Conservation (phyloP, 2,329 filamentous ascomycete genomes). For the Epichloe festucae region DNA sequence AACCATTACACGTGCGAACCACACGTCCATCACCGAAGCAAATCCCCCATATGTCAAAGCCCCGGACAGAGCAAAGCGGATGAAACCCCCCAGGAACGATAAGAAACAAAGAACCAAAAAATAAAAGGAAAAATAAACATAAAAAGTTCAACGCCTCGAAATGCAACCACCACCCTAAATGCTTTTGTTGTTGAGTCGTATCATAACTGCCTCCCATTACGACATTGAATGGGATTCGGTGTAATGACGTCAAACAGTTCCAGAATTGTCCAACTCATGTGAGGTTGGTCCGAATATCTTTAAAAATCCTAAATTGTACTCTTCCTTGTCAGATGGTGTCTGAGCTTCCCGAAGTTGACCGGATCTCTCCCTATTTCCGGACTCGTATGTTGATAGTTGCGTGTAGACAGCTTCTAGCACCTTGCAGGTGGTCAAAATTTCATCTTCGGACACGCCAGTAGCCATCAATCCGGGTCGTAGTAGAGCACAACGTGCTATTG, state of each 20-base stretch:
- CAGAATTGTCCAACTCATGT: constrained; percentile 5
- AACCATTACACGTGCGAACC: constrained; percentile 1
- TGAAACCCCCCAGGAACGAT: constrained; percentile 4
- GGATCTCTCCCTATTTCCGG: background rate
- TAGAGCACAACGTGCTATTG: constrained; percentile 1
- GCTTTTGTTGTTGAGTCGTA: constrained; percentile 12
- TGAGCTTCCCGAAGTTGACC: background rate
- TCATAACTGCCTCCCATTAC: constrained; percentile 1
- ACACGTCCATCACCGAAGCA: constrained; percentile 1
- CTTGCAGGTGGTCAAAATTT: background rate
- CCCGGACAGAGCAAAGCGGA: background rate
- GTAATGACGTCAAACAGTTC: constrained; percentile 2
- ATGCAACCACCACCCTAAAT: constrained; percentile 22
- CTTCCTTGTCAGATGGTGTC: background rate
- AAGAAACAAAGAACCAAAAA: constrained; percentile 7
- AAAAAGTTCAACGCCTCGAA: constrained; percentile 23
- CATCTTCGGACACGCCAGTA: background rate
- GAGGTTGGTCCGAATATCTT: constrained; percentile 3
- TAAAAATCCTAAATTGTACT: constrained; percentile 5
- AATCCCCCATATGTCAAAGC: constrained; percentile 1
- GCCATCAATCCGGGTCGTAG: background rate
- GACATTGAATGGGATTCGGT: background rate
- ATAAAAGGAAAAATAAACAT: constrained; percentile 5
- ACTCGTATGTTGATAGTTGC: background rate
- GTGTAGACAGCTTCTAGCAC: background rate